Evolutionary conservation across 2,329 filamentous ascomycete species (phyloP).

Genomic region (Conoideocrella luteorostrata): DNA sequence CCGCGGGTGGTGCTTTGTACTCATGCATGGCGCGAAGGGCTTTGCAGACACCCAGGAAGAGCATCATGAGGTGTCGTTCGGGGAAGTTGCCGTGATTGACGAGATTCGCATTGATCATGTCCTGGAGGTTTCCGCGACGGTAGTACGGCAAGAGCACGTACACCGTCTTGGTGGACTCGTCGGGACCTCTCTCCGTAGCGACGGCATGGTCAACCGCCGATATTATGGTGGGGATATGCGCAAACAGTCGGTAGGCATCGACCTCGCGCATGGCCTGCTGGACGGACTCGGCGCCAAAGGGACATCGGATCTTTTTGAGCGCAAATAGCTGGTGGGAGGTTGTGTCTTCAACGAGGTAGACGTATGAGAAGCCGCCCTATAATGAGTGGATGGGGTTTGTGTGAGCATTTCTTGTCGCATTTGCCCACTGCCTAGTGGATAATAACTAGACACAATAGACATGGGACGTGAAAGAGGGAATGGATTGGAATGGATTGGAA

Average conservation of each 20-base stretch:
- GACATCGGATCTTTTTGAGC: conserved; percentile 97
- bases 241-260: conserved; percentile 89
- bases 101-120: conserved; percentile 96
- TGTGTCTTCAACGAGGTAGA: conserved; percentile 95
- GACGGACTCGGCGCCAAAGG: conserved; percentile 94
- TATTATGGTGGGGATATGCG: conserved; percentile 78
- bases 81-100: conserved; percentile 92
- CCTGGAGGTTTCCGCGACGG: conserved; percentile 88
- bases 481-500: too few relatives aligned
- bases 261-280: conserved; percentile 94
- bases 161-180: conserved; percentile 74
- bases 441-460: too few relatives aligned
- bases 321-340: conserved; percentile 78
- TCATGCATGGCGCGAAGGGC: conserved; percentile 88
- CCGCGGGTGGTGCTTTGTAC: conserved; percentile 50
- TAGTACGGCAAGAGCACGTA: conserved; percentile 97
- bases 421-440: too few relatives aligned
- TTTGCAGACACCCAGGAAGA: conserved; percentile 88
- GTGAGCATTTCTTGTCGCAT: too few relatives aligned
- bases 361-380: conserved; percentile 94
- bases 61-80: conserved; percentile 76
- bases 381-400: neutral
- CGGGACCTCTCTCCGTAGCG: conserved; percentile 61
- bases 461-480: too few relatives aligned
- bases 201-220: conserved; percentile 77